Evolutionary conservation across 352 stramenopile genomes (phyloP), one percentile per base, ranked within the genome.

Genomic region (Phytophthora nicotianae): DNA sequence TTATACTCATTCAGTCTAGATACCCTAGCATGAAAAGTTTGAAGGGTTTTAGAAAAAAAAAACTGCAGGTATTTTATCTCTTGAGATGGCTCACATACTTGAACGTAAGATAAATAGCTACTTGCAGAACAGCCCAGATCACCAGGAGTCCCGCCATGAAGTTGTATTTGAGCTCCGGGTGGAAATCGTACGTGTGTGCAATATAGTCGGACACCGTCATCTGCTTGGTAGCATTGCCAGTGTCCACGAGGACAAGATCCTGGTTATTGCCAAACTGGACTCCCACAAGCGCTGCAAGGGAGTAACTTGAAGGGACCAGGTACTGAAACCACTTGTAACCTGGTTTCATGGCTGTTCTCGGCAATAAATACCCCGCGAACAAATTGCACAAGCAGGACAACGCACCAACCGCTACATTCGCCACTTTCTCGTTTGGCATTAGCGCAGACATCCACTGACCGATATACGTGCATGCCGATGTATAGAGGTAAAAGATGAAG

Each of bases 251-350:
- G 6, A 85, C 56, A 21, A 73, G 24, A 23, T 75, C 50, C 9
- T 77, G 60, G 27, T 69, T 72, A 9, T 86, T 40, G 6, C 68
- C 73, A 16, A 83, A 67, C 51, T 84, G 75, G 1, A 72, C 49
- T 13, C 72, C 74, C 0, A 71, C 77, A 4, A 87, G 24, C 0
- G 77, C 74, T 0, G 69, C 27, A 19, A 90, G 50, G 16, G 80
- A 83, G 53, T 90, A 88, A 52, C 66, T 76, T 10, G 80, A 88
- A 2, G 80, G 80, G 52, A 86, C 78, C 32, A 90, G 55, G 62
- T 86, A 89, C 52, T 56, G 40, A 65, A 90, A 81, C 80, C 80
- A 90, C 72, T 86, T 83, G 77, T 90, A 90, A n/a, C 72, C 83
- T 0, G 20, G 2, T 33, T 77, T 68, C 81, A 90, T 90, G 3